A percentile compares a stretch with the other conserved stretches of the same genome.
Conservation (phyloP, 106 monocot species). For the Narthecium ossifragum region DNA sequence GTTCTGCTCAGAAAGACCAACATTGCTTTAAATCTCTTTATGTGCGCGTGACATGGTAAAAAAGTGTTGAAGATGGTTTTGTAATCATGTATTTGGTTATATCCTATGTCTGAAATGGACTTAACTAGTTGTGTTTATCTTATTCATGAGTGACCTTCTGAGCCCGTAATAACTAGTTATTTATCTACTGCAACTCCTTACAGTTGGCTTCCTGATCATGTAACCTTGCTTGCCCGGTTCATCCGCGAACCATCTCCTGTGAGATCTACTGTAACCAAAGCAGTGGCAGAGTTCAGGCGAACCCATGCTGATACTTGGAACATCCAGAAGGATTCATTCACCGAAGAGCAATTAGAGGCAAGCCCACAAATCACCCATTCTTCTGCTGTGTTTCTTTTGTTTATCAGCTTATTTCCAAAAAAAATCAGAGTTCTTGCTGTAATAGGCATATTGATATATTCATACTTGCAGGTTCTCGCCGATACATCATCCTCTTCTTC, state of each 20-base stretch:
- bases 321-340: conserved; percentile 84
- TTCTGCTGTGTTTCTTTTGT: not conserved
- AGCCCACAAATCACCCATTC: too few species aligned
- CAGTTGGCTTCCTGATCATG: conserved; percentile 97
- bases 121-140: too few species aligned
- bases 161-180: not conserved
- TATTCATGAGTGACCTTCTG: too few species aligned
- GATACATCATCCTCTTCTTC: conserved; percentile 92
- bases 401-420: not conserved
- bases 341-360: conserved; percentile 97
- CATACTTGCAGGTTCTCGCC: conserved; percentile 59
- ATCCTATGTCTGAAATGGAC: too few species aligned
- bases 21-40: too few species aligned
- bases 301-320: conserved; percentile 99
- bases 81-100: too few species aligned
- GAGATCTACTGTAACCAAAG: conserved; percentile 84
- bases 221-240: conserved; percentile 84
- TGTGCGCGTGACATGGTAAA: too few species aligned
- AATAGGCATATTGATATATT: not conserved
- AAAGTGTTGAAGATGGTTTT: too few species aligned
- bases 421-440: not conserved
- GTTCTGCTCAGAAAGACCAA: too few species aligned
- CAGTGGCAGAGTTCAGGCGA: conserved; percentile 90
- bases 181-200: not conserved
- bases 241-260: conserved; percentile 80